Percentiles rank a stretch among this genome's conserved stretches.
phyloP scores from a whole-genome alignment of 2,329 filamentous ascomycete species.

The Pleoardoris graminearum region DNA sequence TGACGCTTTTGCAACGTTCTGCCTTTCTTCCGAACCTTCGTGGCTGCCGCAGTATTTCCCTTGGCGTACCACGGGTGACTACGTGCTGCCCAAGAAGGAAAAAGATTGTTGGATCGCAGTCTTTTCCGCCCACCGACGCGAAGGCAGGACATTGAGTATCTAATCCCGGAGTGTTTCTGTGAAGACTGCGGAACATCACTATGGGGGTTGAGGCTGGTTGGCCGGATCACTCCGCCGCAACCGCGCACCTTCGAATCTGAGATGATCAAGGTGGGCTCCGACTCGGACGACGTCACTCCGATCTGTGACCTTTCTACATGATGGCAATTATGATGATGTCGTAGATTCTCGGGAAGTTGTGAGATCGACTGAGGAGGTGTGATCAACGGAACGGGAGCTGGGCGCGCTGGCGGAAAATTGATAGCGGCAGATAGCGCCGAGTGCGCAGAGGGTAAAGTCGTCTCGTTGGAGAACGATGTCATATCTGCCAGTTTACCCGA shows the following conservation, averaged over 20 bases:
- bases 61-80: background rate
- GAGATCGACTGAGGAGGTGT: constrained; percentile 22
- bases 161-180: background rate
- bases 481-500: constrained; percentile 9
- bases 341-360: constrained; percentile 27
- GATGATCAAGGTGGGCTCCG: constrained; percentile 5
- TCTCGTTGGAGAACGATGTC: constrained; percentile 17
- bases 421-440: constrained; percentile 12
- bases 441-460: constrained; percentile 3
- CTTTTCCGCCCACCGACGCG: background rate
- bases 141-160: constrained; percentile 1
- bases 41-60: background rate
- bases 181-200: constrained; percentile 14
- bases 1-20: constrained; percentile 19
- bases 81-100: background rate
- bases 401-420: constrained; percentile 20
- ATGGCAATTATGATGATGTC: constrained; percentile 26
- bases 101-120: background rate
- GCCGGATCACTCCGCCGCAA: constrained; percentile 33
- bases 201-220: constrained; percentile 23
- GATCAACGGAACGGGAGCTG: constrained; percentile 27
- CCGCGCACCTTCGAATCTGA: constrained; percentile 23
- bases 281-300: constrained; percentile 8
- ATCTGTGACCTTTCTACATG: constrained; percentile 23
- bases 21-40: constrained; percentile 12